Conservation (phyloP, 2,329 filamentous ascomycete genomes). For the Apiospora marii region DNA sequence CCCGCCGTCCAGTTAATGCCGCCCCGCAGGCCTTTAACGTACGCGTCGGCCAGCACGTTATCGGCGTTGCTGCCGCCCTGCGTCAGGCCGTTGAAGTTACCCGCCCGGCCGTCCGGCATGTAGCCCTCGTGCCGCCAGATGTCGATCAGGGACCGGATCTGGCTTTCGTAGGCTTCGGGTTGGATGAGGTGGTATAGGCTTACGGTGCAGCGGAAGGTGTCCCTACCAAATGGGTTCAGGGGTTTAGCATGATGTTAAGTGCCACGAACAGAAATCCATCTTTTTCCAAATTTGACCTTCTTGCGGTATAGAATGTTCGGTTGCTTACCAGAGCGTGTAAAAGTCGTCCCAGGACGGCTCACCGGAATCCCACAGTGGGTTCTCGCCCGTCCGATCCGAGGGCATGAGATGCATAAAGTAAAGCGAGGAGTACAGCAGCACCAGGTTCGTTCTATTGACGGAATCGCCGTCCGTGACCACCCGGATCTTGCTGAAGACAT, state of each 20-base stretch:
- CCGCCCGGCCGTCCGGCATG: slow-evolving; percentile 79
- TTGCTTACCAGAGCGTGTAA: slow-evolving; percentile 51
- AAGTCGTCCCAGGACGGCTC: slow-evolving; percentile 80
- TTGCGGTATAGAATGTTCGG: too few species aligned
- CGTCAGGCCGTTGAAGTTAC: slow-evolving; percentile 67
- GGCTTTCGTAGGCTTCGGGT: slow-evolving; percentile 67
- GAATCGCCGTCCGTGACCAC: slow-evolving; percentile 57
- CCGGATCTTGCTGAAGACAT: slow-evolving; percentile 66
- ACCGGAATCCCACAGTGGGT: slow-evolving; percentile 69
- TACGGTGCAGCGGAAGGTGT: slow-evolving; percentile 75
- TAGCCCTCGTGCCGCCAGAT: slow-evolving; percentile 75
- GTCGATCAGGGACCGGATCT: slow-evolving; percentile 76
- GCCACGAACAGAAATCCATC: too few species aligned
- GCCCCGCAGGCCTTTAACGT: slow-evolving; percentile 67
- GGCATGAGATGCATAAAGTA: slow-evolving; percentile 77
- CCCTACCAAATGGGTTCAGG: slow-evolving; percentile 66
- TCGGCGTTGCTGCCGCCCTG: slow-evolving; percentile 79
- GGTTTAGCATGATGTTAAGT: slow-evolving; percentile 47
- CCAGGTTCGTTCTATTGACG: slow-evolving; percentile 62
- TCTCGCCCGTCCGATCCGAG: slow-evolving; percentile 78
- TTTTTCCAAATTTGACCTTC: too few species aligned
- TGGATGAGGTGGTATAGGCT: slow-evolving; percentile 73
- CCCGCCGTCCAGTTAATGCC: slow-evolving; percentile 67
- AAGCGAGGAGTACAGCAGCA: slow-evolving; percentile 74
- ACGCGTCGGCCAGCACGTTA: slow-evolving; percentile 72